Percentiles rank a stretch among this genome's conserved stretches.
These are phyloP conservation scores for Hericium erinaceus DNA, from an alignment of 768 basidiomycete genomes.

Conservation along the genomic window DNA sequence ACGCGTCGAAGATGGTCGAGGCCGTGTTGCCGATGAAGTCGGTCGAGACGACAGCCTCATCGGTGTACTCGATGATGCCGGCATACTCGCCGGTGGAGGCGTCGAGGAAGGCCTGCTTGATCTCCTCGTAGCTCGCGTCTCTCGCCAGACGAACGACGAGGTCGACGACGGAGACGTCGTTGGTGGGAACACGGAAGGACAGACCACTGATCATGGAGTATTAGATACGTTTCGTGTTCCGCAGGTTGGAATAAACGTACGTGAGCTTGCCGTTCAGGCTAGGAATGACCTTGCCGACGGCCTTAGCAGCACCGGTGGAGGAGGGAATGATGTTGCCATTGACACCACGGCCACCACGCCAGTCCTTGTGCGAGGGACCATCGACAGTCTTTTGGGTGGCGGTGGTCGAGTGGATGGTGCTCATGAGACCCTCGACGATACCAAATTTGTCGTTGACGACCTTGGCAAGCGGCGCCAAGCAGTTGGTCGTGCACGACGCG, in stretches of 20 bases:
- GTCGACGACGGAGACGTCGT: slow-evolving; percentile 97
- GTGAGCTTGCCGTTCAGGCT: slow-evolving; percentile 95
- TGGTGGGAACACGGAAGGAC: slow-evolving; percentile 93
- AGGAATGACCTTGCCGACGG: slow-evolving; percentile 97
- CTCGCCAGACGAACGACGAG: slow-evolving; percentile 90
- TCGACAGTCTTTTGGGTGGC: slow-evolving; percentile 95
- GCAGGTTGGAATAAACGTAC: slow-evolving; percentile 31
- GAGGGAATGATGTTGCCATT: slow-evolving; percentile 99
- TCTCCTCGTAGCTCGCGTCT: slow-evolving; percentile 75
- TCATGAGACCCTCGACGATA: slow-evolving; percentile 97
- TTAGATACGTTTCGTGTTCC: slow-evolving; percentile 2
- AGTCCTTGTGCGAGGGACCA: slow-evolving; percentile 91
- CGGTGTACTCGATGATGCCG: slow-evolving; percentile 84
- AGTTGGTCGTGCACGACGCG: slow-evolving; percentile 99
- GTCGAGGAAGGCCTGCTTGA: slow-evolving; percentile 77
- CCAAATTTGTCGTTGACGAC: slow-evolving; percentile 95
- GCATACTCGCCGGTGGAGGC: slow-evolving; percentile 64
- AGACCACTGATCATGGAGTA: slow-evolving; percentile 51
- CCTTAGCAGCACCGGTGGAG: slow-evolving; percentile 98
- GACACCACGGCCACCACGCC: slow-evolving; percentile 94
- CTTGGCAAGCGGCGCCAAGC: slow-evolving; percentile 98
- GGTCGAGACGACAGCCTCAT: slow-evolving; percentile 87
- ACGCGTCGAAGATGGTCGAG: slow-evolving; percentile 91
- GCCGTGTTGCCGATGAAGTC: slow-evolving; percentile 77
- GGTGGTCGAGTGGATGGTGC: slow-evolving; percentile 94